Conservation (phyloP, 2,329 filamentous ascomycete species). For the Trichoderma endophyticum region DNA sequence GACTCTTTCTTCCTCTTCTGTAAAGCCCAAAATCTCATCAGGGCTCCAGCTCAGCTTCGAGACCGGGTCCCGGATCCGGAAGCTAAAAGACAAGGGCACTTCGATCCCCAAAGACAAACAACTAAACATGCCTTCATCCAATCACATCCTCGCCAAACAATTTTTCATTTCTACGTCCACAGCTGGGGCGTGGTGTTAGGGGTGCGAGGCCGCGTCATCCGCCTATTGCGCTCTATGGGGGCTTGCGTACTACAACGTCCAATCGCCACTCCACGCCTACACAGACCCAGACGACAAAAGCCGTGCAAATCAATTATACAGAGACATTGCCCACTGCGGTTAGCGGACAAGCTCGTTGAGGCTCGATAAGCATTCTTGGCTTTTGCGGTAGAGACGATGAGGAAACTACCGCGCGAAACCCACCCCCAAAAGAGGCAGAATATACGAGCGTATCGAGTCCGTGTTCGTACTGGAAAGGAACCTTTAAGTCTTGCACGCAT, state of each 20-base stretch:
- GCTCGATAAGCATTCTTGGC: not conserved
- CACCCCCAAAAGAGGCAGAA: not conserved
- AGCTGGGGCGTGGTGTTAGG: conserved; percentile 13
- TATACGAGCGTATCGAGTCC: not conserved
- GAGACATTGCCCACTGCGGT: not conserved
- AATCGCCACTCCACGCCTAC: conserved; percentile 13
- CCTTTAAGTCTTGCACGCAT: not conserved
- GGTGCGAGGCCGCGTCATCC: conserved; percentile 21
- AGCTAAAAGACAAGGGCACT: not conserved
- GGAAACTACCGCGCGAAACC: not conserved
- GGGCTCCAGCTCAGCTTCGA: not conserved
- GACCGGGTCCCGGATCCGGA: not conserved
- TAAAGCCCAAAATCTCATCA: not conserved
- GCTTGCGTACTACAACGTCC: conserved; percentile 17
- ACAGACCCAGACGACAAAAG: not conserved
- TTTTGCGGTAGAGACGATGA: not conserved
- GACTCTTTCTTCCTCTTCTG: not conserved
- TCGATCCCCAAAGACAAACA: not conserved
- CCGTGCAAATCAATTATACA: not conserved
- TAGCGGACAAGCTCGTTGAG: not conserved
- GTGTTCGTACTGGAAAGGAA: not conserved
- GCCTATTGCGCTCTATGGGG: not conserved
- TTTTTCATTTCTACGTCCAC: conserved; percentile 6
- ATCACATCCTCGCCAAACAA: conserved; percentile 6
- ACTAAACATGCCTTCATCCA: not conserved